phyloP scores from a whole-genome alignment of 2,329 filamentous ascomycete genomes.

The Aspergillus aculeatus region DNA sequence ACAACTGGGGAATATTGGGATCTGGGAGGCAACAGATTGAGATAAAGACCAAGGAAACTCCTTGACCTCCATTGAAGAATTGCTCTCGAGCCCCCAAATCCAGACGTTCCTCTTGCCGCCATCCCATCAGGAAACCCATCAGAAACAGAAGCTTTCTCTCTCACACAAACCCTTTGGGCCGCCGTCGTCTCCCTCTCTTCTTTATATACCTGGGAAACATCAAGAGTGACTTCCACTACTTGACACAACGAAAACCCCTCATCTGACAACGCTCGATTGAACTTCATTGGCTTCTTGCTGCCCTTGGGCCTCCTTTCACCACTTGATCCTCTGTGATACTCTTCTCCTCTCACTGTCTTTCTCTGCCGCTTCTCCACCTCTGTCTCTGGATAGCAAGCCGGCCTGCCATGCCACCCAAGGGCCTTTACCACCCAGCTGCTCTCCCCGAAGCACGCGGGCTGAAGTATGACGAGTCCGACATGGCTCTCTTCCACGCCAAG shows the following conservation, averaged over 20 bases:
- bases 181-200: not conserved
- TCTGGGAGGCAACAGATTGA: conserved; percentile 5
- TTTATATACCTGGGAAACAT: not conserved
- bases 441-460: conserved; percentile 36
- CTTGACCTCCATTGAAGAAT: not conserved
- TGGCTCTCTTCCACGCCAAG: conserved; percentile 39
- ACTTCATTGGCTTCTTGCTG: not conserved
- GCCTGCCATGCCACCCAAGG: conserved; percentile 26
- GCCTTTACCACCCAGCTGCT: conserved; percentile 17
- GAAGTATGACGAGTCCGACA: conserved; percentile 39
- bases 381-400: not conserved
- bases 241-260: not conserved
- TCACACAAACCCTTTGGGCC: not conserved
- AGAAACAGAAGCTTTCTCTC: not conserved
- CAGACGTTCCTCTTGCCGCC: not conserved
- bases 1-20: not conserved
- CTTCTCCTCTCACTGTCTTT: not conserved
- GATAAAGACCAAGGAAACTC: conserved; percentile 11
- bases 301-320: not conserved
- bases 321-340: not conserved
- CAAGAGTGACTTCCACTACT: not conserved
- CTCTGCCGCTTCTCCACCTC: not conserved
- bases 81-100: conserved; percentile 1
- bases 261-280: not conserved
- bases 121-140: not conserved